Percentiles rank a stretch among this genome's conserved stretches.
phyloP scores from a whole-genome alignment of 306 rosid genomes.

The Acacia crassicarpa region DNA sequence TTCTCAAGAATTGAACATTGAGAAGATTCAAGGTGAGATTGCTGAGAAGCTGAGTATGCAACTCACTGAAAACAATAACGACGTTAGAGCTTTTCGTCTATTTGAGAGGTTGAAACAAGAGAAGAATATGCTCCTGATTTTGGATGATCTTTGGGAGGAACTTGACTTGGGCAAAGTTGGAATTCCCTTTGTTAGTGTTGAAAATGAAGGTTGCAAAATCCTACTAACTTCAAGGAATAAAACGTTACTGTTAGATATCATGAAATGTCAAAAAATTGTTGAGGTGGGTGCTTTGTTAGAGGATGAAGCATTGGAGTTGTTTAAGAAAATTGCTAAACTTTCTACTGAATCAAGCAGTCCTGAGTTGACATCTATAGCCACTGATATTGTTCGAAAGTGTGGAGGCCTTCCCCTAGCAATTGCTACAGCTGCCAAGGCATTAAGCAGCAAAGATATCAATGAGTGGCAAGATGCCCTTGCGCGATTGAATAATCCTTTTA shows the following conservation, averaged over 20 bases:
- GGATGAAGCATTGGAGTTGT: not conserved
- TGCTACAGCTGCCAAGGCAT: not conserved
- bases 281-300: not conserved
- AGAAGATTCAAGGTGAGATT: not conserved
- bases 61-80: not conserved
- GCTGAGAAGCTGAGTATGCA: not conserved
- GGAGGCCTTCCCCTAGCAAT: not conserved
- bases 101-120: not conserved
- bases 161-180: not conserved
- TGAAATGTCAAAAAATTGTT: not conserved
- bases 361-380: not conserved
- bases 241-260: accelerated
- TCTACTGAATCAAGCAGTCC: not conserved
- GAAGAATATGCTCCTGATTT: not conserved
- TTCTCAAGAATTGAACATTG: not conserved
- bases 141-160: not conserved
- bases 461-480: too few relatives aligned
- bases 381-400: not conserved
- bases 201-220: not conserved
- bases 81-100: not conserved
- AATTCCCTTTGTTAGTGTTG: not conserved
- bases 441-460: not conserved
- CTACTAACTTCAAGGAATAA: not conserved
- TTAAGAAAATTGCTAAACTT: not conserved
- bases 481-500: too few relatives aligned